Conservation (phyloP, 75 land plant species). For the Selaginella tamariscina region DNA sequence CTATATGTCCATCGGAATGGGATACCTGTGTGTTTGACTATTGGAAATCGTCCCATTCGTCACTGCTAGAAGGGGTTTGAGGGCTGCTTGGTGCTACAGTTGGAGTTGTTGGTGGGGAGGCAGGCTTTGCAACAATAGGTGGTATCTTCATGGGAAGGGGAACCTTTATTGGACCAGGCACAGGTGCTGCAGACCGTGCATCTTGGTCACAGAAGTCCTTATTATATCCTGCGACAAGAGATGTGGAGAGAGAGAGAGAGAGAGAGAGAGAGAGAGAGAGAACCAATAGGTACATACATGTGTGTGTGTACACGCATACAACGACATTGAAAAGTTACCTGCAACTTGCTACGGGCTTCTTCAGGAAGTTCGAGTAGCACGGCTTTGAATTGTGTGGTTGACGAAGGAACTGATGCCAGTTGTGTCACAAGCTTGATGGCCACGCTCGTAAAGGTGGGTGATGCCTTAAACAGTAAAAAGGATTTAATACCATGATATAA, state of each 20-base stretch:
- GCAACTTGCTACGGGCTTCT: constrained; percentile 54
- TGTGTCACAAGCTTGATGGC: constrained; percentile 77
- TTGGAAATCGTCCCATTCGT: not conserved
- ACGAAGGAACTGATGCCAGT: constrained; percentile 65
- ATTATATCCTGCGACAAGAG: not conserved
- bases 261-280: no score
- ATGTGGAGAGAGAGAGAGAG: no score
- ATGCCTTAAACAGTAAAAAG: constrained; percentile 33
- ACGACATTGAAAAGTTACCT: constrained; percentile 30
- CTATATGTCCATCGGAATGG: no score
- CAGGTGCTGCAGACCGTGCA: not conserved
- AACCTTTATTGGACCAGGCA: not conserved
- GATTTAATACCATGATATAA: constrained; percentile 4
- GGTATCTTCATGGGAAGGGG: not conserved
- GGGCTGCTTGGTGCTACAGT: not conserved
- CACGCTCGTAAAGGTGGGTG: constrained; percentile 35
- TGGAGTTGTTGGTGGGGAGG: not conserved
- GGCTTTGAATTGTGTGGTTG: constrained; percentile 52
- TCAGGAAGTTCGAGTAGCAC: constrained; percentile 55
- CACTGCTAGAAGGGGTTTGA: not conserved
- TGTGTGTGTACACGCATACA: not conserved
- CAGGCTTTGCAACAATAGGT: not conserved
- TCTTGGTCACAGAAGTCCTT: not conserved
- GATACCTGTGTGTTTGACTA: not conserved
- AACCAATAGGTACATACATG: not conserved